Evolutionary conservation across 208 protist species (phyloP).

Genomic region (Leishmania arabica): DNA sequence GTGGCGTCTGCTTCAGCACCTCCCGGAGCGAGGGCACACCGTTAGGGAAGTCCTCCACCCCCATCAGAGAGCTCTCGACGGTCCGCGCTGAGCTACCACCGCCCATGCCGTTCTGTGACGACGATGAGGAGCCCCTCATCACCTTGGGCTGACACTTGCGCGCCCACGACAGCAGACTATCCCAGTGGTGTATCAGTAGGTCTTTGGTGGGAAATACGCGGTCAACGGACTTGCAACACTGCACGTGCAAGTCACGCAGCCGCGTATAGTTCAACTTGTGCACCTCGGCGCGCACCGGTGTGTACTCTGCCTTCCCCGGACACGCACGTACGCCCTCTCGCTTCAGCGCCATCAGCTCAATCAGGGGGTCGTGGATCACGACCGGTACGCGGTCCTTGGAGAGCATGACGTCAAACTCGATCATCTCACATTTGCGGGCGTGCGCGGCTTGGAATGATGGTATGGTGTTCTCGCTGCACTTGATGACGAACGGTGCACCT

Average conservation of each 20-base stretch:
- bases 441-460: conserved; percentile 74
- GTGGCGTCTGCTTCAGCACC: conserved; percentile 57
- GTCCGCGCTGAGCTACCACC: background rate
- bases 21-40: conserved; percentile 65
- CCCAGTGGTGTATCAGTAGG: conserved; percentile 69
- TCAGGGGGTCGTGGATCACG: conserved; percentile 79
- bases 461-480: conserved; percentile 82
- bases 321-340: conserved; percentile 11
- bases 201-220: conserved; percentile 47
- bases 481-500: conserved; percentile 29
- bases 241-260: conserved; percentile 55
- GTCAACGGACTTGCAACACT: conserved; percentile 60
- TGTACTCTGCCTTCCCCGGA: conserved; percentile 18
- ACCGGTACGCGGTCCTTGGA: conserved; percentile 73
- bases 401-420: conserved; percentile 89
- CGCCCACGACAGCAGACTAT: conserved; percentile 22
- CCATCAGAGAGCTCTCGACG: conserved; percentile 35
- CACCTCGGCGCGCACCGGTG: conserved; percentile 56
- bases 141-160: conserved; percentile 2
- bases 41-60: conserved; percentile 69
- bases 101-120: conserved; percentile 4
- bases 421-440: conserved; percentile 67
- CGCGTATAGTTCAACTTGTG: conserved; percentile 66
- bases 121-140: conserved; percentile 22
- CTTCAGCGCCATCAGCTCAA: conserved; percentile 69